Base-by-base conservation (phyloP, 306 rosid genomes). In the Prunus mongolica region DNA sequence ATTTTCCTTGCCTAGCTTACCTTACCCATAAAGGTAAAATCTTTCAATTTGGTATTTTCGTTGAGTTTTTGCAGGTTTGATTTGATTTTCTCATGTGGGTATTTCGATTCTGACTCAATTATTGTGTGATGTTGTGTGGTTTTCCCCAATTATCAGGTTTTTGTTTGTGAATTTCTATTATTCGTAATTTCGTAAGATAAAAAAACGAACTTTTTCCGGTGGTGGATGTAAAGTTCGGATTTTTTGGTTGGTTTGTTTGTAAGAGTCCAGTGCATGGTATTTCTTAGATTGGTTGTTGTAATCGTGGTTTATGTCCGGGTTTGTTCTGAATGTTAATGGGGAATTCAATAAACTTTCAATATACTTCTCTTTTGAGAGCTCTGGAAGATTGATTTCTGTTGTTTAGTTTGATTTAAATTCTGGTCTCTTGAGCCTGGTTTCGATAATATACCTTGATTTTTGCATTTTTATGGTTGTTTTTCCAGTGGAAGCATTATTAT, bases 1-100 rank as follows among this genome's bases (percentile, higher is more conserved):
- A 14, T 27, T 69, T 46, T 68, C 27, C 64, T 18, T 74, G 32
- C 47, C 58, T 6, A 65, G 25, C 47, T 51, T 6, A 74, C 25
- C 32, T 51, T 6, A 74, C 25, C 32, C 79, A 24, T 46, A 16
- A 51, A 74, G 79, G 76, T 73, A 30, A 61, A 47, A 16, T 74
- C 51, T 65, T 60, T 14, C 52, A 13, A 51, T 20, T 62, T 68
- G 65, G 38, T 74, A 1, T n/a, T 22, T 41, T 30, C 51, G 18
- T 60, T 62, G 9, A 20, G 34, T 50, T 65, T 50, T 65, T 71
- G 62, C 51, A 27, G 12, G 13, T 5, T 34, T 75, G 70, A 14
- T 45, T 11, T 46, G 20, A 41, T 16, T 20, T 45, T 25, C 25
- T 32, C 19, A 24, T 49, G 1, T 72, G 70, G 51, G 41, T 71